Base-by-base conservation (phyloP, 23 red algal species). In the Gracilariopsis chorda region DNA sequence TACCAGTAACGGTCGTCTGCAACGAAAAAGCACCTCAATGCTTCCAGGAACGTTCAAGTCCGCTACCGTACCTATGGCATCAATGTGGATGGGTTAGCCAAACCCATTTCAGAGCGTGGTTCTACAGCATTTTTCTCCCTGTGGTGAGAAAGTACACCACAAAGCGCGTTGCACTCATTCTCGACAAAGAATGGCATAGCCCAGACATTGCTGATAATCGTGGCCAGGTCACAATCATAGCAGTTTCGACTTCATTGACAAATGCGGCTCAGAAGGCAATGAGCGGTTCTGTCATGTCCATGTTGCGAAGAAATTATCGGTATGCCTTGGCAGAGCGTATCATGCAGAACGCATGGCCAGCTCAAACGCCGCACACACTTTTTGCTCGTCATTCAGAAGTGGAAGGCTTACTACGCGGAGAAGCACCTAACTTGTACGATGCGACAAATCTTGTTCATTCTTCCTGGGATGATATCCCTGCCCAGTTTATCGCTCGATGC, bases 1-100 rank as follows among this genome's bases (percentile, higher is more conserved):
- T 89, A 21, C 72, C 85, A n/a, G 24, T 78, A 27, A 76, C 85
- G 3, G 53, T 89, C 48, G 47, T 89, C 28, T 46, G 67, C 58
- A 51, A n/a, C 9, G 65, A 64, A 46, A 78, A 77, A 35, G 48
- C 61, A 3, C 85, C 85, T 6, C 49, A n/a, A 11, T 89, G 85
- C 58, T 89, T 89, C 36, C 85, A 69, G n/a, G 53, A 72, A 48
- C 20, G 72, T 40, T 57, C 85, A 2, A 73, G 68, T 56, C 51
- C 68, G 33, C 27, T 89, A 36, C 85, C 65, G 17, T 89, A 89
- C 33, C 57, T 89, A 17, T 72, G 61, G 41, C 85, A 89, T 76
- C 69, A 23, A 8, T 77, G 47, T 52, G 53, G 48, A 9, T 89
- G 85, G 85, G 61, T 89, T 6, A 52, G 51, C 20, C 35, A 7